A percentile compares a stretch with the other conserved stretches of the same genome.
These are phyloP conservation scores for Trichoderma reesei DNA, from an alignment of 495 filamentous ascomycete genomes.

Conservation along the genomic window DNA sequence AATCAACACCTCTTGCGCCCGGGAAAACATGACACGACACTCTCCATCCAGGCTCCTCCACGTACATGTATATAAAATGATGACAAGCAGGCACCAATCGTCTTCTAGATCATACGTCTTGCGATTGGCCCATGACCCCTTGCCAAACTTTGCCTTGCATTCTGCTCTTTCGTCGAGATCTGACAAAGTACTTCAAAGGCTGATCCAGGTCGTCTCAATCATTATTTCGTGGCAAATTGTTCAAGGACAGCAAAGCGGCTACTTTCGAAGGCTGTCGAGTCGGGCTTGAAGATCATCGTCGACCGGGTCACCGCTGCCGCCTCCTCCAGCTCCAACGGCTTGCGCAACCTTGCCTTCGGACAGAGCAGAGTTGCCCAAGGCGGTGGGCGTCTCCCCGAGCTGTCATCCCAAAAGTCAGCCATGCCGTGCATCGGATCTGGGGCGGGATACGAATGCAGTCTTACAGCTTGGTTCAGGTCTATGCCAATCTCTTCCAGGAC, in stretches of 20 bases:
- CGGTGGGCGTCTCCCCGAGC: conserved; percentile 73
- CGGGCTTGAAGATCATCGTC: conserved; percentile 79
- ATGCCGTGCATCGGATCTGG: not conserved
- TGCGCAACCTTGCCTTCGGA: conserved; percentile 61
- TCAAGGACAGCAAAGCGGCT: not conserved
- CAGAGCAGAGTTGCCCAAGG: conserved; percentile 49
- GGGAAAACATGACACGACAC: not conserved
- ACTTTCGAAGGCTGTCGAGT: conserved; percentile 63
- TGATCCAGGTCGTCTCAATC: not conserved
- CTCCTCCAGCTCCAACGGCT: conserved; percentile 62
- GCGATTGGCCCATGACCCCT: too few species aligned
- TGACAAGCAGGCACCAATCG: not conserved
- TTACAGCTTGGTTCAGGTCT: conserved; percentile 76
- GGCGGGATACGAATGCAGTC: conserved; percentile 23
- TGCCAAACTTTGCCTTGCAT: too few species aligned
- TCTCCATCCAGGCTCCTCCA: not conserved
- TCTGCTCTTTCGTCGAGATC: too few species aligned
- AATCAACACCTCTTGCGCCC: not conserved
- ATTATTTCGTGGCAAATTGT: not conserved
- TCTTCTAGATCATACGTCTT: not conserved
- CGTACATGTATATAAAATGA: not conserved
- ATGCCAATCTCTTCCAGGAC: conserved; percentile 95
- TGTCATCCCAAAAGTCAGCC: conserved; percentile 25
- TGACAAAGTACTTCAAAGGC: too few species aligned
- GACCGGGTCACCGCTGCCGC: conserved; percentile 48